These are phyloP conservation scores for Lecanoromycetidae sp. DNA, from an alignment of 2,329 filamentous ascomycete species.

Conservation along the genomic window DNA sequence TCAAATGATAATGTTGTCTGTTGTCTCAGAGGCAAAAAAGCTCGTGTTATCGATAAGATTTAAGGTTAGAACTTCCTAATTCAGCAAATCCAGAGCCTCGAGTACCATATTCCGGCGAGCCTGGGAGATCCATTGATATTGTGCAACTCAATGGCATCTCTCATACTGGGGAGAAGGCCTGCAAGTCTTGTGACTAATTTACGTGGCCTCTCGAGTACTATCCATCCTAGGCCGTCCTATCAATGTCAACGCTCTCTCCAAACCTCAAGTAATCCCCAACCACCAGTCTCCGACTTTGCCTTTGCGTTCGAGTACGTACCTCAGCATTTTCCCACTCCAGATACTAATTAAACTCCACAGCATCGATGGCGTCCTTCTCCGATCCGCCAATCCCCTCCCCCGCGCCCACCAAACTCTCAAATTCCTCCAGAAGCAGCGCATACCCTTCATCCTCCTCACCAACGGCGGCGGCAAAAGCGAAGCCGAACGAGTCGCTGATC, in stretches of 20 bases:
- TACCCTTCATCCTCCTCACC: slow-evolving; percentile 89
- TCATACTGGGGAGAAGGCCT: background rate
- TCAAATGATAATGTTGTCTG: no score
- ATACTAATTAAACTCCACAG: slow-evolving; percentile 28
- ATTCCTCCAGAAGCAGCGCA: slow-evolving; percentile 59
- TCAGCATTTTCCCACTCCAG: no score
- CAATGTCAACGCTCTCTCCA: slow-evolving; percentile 5
- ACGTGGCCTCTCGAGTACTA: background rate
- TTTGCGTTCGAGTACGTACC: slow-evolving; percentile 35
- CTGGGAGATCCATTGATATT: no score
- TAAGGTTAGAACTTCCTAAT: no score
- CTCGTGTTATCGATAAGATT: no score
- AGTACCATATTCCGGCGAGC: no score
- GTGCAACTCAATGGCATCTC: slow-evolving; percentile 5
- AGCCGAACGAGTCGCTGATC: slow-evolving; percentile 55
- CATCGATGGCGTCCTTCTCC: slow-evolving; percentile 92
- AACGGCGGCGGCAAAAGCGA: slow-evolving; percentile 89
- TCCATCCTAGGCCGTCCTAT: background rate
- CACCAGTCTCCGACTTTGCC: slow-evolving; percentile 29
- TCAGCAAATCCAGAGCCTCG: no score
- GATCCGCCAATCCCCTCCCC: slow-evolving; percentile 65
- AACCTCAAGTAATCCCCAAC: background rate
- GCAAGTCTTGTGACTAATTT: background rate
- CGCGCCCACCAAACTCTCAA: slow-evolving; percentile 62
- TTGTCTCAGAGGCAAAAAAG: no score